Percentiles rank a stretch among this genome's conserved stretches.
Evolutionary conservation across 1,139 yeast genomes (phyloP).

Genomic region (Scheffersomyces illinoinensis): DNA sequence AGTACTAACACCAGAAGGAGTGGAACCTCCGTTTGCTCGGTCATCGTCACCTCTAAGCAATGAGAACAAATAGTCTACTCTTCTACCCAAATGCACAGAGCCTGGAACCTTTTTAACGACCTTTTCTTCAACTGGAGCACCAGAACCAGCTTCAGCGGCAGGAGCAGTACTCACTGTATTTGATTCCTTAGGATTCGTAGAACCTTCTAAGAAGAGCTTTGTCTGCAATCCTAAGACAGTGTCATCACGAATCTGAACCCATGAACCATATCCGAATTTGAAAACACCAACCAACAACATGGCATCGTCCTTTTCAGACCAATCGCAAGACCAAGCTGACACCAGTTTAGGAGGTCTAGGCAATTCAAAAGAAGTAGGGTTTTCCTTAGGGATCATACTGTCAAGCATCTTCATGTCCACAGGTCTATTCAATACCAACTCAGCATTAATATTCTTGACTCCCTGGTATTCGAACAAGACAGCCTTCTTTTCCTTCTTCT

Average conservation of each 20-base stretch:
- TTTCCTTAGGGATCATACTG: slow-evolving; percentile 56
- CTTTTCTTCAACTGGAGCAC: slow-evolving; percentile 13
- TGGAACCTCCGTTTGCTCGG: slow-evolving; percentile 8
- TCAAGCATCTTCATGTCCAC: slow-evolving; percentile 72
- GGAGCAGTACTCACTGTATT: not conserved
- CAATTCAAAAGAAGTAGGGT: slow-evolving; percentile 59
- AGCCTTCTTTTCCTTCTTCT: slow-evolving; percentile 80
- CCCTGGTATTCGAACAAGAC: slow-evolving; percentile 87
- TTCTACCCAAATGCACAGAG: slow-evolving; percentile 88
- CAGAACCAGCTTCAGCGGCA: not conserved
- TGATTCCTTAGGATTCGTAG: slow-evolving; percentile 1
- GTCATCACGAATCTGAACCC: slow-evolving; percentile 94
- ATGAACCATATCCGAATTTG: slow-evolving; percentile 94
- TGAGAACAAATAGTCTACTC: slow-evolving; percentile 82
- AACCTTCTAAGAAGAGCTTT: slow-evolving; percentile 65
- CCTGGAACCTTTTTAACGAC: slow-evolving; percentile 76
- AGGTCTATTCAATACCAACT: slow-evolving; percentile 78
- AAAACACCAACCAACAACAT: slow-evolving; percentile 83
- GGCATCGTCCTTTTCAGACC: slow-evolving; percentile 84
- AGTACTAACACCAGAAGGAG: slow-evolving; percentile 4
- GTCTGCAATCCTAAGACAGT: slow-evolving; percentile 87
- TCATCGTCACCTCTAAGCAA: slow-evolving; percentile 62
- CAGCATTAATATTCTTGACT: slow-evolving; percentile 90
- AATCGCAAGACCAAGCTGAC: slow-evolving; percentile 86
- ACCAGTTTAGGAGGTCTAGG: slow-evolving; percentile 73